Percentiles rank a stretch among this genome's conserved stretches.
Evolutionary conservation across 345 rosid species (phyloP).

Genomic region (Garcia nutans): DNA sequence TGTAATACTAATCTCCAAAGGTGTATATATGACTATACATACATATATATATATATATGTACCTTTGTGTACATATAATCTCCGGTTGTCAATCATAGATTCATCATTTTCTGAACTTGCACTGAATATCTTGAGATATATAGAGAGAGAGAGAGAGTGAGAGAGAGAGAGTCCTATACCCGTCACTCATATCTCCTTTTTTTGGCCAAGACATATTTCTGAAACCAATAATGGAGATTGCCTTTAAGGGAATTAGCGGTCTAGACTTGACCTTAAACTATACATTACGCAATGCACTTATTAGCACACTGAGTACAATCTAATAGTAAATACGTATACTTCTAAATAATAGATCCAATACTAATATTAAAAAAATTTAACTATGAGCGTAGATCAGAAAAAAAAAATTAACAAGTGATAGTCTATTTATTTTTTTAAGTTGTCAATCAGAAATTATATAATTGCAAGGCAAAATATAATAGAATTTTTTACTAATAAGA

Average conservation of each 20-base stretch:
- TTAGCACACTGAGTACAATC: no score
- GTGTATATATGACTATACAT: no score
- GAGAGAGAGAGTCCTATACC: background rate
- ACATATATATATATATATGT: background rate
- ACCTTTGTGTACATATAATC: background rate
- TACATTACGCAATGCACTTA: no score
- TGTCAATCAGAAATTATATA: no score
- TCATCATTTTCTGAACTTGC: constrained; percentile 12
- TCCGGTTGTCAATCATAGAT: constrained; percentile 3
- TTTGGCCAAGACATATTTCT: background rate
- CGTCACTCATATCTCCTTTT: background rate
- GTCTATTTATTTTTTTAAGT: background rate
- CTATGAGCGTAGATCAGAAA: background rate
- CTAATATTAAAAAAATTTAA: no score
- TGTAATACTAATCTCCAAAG: background rate
- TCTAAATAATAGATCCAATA: no score
- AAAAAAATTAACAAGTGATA: background rate
- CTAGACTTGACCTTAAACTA: no score
- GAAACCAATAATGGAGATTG: background rate
- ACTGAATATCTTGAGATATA: background rate
- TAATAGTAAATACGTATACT: no score
- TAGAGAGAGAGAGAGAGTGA: background rate
- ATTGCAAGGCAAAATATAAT: background rate
- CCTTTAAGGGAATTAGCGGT: background rate
- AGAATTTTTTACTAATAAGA: background rate